These are phyloP conservation scores for Trapa incisa DNA, from an alignment of 345 rosid genomes.

Conservation along the genomic window DNA sequence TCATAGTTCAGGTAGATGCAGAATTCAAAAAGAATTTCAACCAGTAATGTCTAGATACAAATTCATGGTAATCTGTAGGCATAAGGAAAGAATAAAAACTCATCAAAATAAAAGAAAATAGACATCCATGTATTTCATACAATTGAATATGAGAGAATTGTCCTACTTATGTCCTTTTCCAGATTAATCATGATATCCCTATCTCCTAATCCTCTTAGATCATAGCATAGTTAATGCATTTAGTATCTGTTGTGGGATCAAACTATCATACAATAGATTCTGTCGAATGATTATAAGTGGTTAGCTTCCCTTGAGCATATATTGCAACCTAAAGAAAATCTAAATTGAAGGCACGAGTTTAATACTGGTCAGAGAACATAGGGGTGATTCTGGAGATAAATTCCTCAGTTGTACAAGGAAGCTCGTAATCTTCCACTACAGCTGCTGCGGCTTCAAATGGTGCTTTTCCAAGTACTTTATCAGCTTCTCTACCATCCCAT, in stretches of 20 bases:
- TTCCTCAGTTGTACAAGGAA: conserved; percentile 61
- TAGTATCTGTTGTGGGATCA: not conserved
- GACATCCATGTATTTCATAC: not conserved
- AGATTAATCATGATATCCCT: not conserved
- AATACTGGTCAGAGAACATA: conserved; percentile 53
- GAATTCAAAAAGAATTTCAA: not conserved
- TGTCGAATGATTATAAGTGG: not conserved
- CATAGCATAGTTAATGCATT: not conserved
- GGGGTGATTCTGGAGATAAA: conserved; percentile 47
- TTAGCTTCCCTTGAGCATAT: not conserved
- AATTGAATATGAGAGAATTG: not conserved
- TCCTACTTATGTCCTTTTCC: not conserved
- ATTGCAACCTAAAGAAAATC: not conserved
- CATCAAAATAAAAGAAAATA: not conserved
- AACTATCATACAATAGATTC: not conserved
- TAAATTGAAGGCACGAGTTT: not conserved
- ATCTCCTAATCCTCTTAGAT: not conserved
- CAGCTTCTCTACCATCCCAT: conserved; percentile 89
- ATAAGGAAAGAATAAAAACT: not conserved
- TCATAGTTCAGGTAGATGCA: conserved; percentile 7
- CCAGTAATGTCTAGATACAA: not conserved
- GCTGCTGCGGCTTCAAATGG: conserved; percentile 68
- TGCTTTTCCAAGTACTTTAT: conserved; percentile 46
- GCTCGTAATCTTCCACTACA: conserved; percentile 68
- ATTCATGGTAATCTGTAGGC: not conserved